These are phyloP conservation scores for Ricinus communis DNA, from an alignment of 345 rosid species.

Conservation along the genomic window DNA sequence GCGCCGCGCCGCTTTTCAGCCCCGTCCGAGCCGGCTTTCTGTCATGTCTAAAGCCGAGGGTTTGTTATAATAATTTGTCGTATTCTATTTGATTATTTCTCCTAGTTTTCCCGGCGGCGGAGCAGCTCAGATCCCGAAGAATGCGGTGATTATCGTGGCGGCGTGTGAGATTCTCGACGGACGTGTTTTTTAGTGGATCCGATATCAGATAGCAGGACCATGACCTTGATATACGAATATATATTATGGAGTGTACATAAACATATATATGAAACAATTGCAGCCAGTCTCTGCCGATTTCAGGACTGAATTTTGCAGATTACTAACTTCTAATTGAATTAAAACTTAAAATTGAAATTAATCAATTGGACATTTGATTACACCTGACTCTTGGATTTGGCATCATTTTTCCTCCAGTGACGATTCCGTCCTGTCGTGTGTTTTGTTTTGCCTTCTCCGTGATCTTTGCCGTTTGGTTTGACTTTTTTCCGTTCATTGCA, in stretches of 20 bases:
- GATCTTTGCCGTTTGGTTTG: neutral
- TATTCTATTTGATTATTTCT: neutral
- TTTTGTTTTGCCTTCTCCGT: neutral
- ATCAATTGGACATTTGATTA: neutral
- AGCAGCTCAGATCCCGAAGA: neutral
- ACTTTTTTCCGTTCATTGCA: constrained; percentile 10
- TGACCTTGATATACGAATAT: neutral
- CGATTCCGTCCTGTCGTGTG: neutral
- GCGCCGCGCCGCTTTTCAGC: constrained; percentile 58
- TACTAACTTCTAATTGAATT: neutral
- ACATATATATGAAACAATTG: constrained; percentile 7
- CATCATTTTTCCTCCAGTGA: no score
- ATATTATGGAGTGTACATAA: constrained; percentile 6
- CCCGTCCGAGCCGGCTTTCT: constrained; percentile 69
- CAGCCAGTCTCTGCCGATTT: neutral
- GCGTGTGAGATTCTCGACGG: constrained; percentile 13
- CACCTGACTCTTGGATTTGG: neutral
- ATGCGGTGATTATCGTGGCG: neutral
- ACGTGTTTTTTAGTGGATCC: neutral
- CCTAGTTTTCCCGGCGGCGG: neutral
- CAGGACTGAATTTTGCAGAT: neutral
- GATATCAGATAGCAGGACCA: constrained; percentile 4
- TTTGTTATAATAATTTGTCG: neutral
- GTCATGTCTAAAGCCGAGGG: constrained; percentile 45
- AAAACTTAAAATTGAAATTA: neutral